Evolutionary conservation across 176 grass and related monocot genomes (phyloP).

Genomic region (Oryza meyeriana): DNA sequence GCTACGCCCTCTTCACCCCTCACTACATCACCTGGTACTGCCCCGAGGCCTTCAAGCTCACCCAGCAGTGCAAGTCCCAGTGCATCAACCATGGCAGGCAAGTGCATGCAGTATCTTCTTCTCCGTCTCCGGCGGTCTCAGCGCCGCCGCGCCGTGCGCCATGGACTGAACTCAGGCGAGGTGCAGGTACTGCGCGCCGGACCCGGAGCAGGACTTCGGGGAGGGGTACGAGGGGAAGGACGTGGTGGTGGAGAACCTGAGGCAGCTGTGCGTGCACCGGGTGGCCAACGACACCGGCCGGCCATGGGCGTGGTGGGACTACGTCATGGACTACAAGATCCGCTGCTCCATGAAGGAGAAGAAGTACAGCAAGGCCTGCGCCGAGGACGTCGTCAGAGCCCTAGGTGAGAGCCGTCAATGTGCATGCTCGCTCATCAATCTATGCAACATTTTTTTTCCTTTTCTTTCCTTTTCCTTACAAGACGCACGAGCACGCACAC

Average conservation of each 20-base stretch:
- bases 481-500: too few species aligned
- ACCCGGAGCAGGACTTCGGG: constrained; percentile 80
- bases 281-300: constrained; percentile 62
- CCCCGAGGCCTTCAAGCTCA: constrained; percentile 59
- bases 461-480: too few species aligned
- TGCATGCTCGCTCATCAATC: too few species aligned
- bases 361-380: constrained; percentile 86
- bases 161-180: background rate
- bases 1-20: constrained; percentile 81
- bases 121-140: background rate
- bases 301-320: constrained; percentile 97
- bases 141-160: too few species aligned
- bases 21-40: constrained; percentile 99
- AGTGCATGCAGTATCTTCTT: background rate
- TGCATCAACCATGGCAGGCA: constrained; percentile 90
- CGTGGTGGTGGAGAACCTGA: constrained; percentile 83
- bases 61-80: constrained; percentile 70
- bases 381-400: constrained; percentile 64
- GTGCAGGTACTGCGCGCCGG: constrained; percentile 78
- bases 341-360: constrained; percentile 97
- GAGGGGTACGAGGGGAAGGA: constrained; percentile 86
- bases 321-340: constrained; percentile 82
- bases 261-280: constrained; percentile 90
- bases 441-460: too few species aligned
- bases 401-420: constrained; percentile 36